phyloP scores from a whole-genome alignment of 108 stramenopile genomes.

The Skeletonema costatum region DNA sequence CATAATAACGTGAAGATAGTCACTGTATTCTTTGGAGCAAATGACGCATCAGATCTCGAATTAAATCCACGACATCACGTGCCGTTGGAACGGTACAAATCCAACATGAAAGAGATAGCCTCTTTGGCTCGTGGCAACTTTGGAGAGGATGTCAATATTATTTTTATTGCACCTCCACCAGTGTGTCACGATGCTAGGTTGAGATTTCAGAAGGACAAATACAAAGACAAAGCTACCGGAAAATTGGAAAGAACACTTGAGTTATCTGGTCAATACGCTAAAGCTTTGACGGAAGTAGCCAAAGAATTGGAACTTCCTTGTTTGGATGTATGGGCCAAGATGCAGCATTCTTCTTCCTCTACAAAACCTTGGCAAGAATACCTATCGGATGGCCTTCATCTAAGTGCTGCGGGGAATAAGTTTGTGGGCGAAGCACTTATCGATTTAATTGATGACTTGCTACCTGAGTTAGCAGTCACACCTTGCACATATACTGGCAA shows the following conservation, averaged over 20 bases:
- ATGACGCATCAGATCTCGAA: constrained; percentile 58
- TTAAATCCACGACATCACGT: constrained; percentile 62
- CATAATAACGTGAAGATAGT: constrained; percentile 26
- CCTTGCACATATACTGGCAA: constrained; percentile 63
- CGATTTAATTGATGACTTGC: constrained; percentile 36
- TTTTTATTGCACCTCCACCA: constrained; percentile 74
- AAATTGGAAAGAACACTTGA: constrained; percentile 61
- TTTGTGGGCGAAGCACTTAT: constrained; percentile 54
- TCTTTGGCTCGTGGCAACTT: constrained; percentile 13
- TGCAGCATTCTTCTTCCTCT: constrained; percentile 45
- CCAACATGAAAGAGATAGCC: constrained; percentile 62
- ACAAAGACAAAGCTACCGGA: constrained; percentile 66
- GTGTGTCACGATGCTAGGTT: constrained; percentile 65
- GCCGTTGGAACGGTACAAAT: constrained; percentile 55
- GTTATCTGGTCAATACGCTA: constrained; percentile 46
- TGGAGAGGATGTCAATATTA: constrained; percentile 38
- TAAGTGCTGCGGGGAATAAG: constrained; percentile 55
- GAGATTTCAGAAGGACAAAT: constrained; percentile 56
- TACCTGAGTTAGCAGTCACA: constrained; percentile 58
- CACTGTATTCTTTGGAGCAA: constrained; percentile 78
- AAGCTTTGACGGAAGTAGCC: constrained; percentile 52
- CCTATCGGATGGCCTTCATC: constrained; percentile 76
- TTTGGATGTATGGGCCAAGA: constrained; percentile 47
- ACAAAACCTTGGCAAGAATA: constrained; percentile 29
- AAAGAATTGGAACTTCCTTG: constrained; percentile 40